A percentile compares a stretch with the other conserved stretches of the same genome.
phyloP scores from a whole-genome alignment of 495 filamentous ascomycete species.

The Tuber aestivum region DNA sequence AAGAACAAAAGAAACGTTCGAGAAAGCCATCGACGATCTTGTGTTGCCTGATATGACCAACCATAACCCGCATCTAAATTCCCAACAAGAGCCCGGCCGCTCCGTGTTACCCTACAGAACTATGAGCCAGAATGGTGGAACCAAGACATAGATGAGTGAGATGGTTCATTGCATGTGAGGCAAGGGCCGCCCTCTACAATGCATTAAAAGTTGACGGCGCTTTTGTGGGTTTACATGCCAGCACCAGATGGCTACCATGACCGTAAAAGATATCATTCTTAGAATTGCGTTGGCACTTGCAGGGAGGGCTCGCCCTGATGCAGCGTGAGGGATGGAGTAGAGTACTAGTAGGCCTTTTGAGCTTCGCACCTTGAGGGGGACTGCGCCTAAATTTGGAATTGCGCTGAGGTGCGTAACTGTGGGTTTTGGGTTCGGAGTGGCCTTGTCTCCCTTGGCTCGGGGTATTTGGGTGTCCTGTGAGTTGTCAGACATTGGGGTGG shows the following conservation, averaged over 20 bases:
- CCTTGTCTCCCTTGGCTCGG: not conserved
- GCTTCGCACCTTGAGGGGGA: not conserved
- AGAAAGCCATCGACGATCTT: conserved; percentile 1
- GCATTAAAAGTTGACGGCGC: not conserved
- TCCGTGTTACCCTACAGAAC: not conserved
- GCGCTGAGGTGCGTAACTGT: not conserved
- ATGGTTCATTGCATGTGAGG: not conserved
- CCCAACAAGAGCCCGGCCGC: not conserved
- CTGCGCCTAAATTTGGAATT: not conserved
- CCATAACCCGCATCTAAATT: not conserved
- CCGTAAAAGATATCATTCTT: not conserved
- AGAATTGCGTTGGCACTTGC: not conserved
- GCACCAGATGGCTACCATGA: not conserved
- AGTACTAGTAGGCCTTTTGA: not conserved
- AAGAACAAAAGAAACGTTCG: not conserved
- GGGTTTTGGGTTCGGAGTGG: not conserved
- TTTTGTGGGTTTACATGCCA: not conserved
- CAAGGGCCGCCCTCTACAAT: not conserved
- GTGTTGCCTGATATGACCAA: not conserved
- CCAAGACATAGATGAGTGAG: not conserved
- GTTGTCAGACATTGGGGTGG: not conserved
- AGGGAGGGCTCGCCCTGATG: not conserved
- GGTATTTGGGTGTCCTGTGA: not conserved
- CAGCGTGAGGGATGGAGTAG: not conserved
- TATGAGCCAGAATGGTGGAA: not conserved